Evolutionary conservation across 106 monocot species (phyloP), one percentile per base, ranked within the genome.

Genomic region (Dendrobium officinale): DNA sequence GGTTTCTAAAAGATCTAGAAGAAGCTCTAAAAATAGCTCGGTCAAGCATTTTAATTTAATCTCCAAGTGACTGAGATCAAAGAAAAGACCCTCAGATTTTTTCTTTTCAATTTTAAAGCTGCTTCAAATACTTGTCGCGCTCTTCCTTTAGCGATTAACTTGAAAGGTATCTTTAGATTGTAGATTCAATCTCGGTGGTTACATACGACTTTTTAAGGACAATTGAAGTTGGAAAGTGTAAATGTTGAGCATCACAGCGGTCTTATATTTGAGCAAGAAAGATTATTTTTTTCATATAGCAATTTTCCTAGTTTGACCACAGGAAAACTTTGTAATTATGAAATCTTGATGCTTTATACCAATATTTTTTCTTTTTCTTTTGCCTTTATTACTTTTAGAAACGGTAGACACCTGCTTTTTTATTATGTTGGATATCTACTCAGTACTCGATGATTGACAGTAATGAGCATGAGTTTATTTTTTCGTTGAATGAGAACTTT

Each of bases 1-100:
- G 97, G 79, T 98, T 92, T 75, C 54, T 98, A 58, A 88, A 91
- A 77, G 97, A 98, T 80, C 66, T 98, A 67, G 97, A 92, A 78
- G 97, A 94, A 78, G 97, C 94, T 67, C 97, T 94, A 72, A 94
- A 79, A 37, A 86, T 95, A 77, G 77, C 92, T 9, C 90, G 91
- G 42, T 84, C 90, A 33, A 92, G 67, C 86, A 90, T 79, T 37
- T 61, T 79, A 70, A 42, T 87, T 72, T 92, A 78, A 59, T 66
- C 10, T 73, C 1, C 64, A n/a, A 66, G n/a, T 15, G 51, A 51
- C 51, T 51, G 51, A 51, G 13, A 51, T 13, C 10, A 13, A 16
- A 51, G 51, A 15, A 9, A 24, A 24, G 15, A 66, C 24, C 2
- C 18, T 5, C 2, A 1, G 26, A 1, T 5, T 8, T 66, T 66